Base-by-base conservation (phyloP, 306 rosid species). In the Lotus japonicus region DNA sequence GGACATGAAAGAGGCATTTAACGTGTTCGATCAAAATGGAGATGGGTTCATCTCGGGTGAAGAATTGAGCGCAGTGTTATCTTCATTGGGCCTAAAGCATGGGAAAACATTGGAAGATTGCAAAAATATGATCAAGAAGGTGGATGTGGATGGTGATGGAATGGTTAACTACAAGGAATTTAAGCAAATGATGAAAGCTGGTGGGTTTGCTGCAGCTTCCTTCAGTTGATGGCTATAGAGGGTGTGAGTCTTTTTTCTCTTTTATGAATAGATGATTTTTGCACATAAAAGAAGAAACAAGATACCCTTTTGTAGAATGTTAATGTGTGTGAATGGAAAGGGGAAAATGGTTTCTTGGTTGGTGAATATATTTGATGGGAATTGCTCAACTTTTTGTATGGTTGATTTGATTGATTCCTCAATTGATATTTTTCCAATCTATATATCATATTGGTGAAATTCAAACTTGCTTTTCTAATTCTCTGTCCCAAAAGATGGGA, bases 111-210 rank as follows among this genome's bases (percentile, higher is more conserved):
- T 78, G 15, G 83, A 82, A 42, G 83, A 82, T 55, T 82, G 86
- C 64, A 58, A 52, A 26, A 74, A 42, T 15, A 78, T 82, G 86
- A 82, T 82, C 53, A 74, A 78, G 69, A 78, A 74, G 21, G 81
- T 82, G 26, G 83, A 82, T 0, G 65, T 55, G 0, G 83, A 82
- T 71, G 86, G 86, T 1, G 86, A 82, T 59, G 86, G 86, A 43
- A 78, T 59, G 86, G 81, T 82, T 11, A 67, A 79, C 8, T 82
- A 13, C 57, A 48, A 31, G 4, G 86, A 78, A 54, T 82, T 82
- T 18, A 78, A 78, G 76, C 78, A 75, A 59, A 78, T 82, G 86
- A 82, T 82, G 83, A 74, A 82, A 16, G 68, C 66, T 19, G 85
- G 82, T 33, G 79, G 76, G 0, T 81, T 77, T 68, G 61, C 51